Evolutionary conservation across 1,284 basidiomycete species (phyloP), one percentile per base, ranked within the genome.

Genomic region (Cryptococcus floricola): DNA sequence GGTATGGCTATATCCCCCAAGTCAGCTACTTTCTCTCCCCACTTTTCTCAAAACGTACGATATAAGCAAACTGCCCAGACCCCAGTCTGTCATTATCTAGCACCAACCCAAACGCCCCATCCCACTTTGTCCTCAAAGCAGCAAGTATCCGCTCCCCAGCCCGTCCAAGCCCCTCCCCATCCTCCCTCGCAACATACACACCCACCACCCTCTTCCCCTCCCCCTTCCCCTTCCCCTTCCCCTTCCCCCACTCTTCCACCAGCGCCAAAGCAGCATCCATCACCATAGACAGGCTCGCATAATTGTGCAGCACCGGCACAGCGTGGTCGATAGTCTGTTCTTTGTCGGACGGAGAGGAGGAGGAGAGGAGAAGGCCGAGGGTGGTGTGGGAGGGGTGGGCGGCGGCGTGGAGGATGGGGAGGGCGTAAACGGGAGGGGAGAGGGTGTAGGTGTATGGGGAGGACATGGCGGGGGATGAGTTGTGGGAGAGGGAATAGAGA

Each of bases 281-380:
- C 48, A 73, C 68, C 1, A 70, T 66, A 3, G 68, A 67, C 16
- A 80, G 61, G 8, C 67, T 62, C 0, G 73, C 70, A 61, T 76
- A 74, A 46, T 70, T 64, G 59, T 80, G 78, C 53, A 77, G 57
- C 8, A 79, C 63, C 6, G 78, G 78, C 43, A 78, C 54, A 13
- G 71, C 71, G 42, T 75, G 66, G 10, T 58, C 54, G 45, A 75
- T 60, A 10, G 39, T 34, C 51, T 41, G 14, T 48, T 46, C 39
- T 16, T 52, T 25, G 38, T 52, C 48, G 25, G 50, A 44, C 13
- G 48, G n/a, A 28, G 50, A 34, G 37, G 52, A 37, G 25, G 56
- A 44, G 7, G 58, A 48, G 50, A 79, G 65, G 51, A 80, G 71
- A 28, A 79, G 60, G n/a, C 78, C 78, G n/a, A 67, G 56, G 42